These are phyloP conservation scores for Yamadazyma sp. DNA, from an alignment of 805 yeast genomes.

Conservation along the genomic window DNA sequence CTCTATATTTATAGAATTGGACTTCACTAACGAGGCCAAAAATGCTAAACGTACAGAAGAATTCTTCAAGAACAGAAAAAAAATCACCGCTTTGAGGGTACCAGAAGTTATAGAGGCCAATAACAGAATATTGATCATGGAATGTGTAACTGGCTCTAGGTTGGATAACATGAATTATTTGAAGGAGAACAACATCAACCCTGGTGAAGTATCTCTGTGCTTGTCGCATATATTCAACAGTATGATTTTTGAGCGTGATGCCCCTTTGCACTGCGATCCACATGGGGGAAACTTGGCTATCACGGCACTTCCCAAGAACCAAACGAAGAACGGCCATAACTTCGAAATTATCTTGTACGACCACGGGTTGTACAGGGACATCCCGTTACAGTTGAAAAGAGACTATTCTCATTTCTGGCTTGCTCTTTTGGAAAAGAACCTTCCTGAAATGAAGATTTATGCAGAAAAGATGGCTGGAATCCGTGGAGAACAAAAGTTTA, in stretches of 20 bases:
- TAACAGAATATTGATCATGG: constrained; percentile 81
- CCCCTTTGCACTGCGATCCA: constrained; percentile 95
- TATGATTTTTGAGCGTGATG: constrained; percentile 93
- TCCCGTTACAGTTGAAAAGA: constrained; percentile 72
- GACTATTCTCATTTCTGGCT: constrained; percentile 93
- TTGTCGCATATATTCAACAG: constrained; percentile 87
- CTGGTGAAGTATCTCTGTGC: constrained; percentile 80
- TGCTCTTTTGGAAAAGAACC: constrained; percentile 73
- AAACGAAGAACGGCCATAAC: constrained; percentile 51
- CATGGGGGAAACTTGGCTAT: constrained; percentile 97
- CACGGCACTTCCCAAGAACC: constrained; percentile 31
- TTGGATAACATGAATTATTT: constrained; percentile 73
- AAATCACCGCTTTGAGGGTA: constrained; percentile 71
- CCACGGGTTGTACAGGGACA: constrained; percentile 89
- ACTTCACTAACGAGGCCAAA: constrained; percentile 81
- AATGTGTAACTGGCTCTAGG: constrained; percentile 76
- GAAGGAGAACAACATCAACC: constrained; percentile 60
- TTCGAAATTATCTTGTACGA: constrained; percentile 92
- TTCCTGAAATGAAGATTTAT: constrained; percentile 63
- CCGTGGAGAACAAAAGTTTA: constrained; percentile 67
- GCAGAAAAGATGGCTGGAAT: constrained; percentile 81
- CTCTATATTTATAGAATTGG: constrained; percentile 87
- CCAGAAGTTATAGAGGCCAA: constrained; percentile 71
- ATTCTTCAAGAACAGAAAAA: constrained; percentile 58
- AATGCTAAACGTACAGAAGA: constrained; percentile 72